These are phyloP conservation scores for Candida caryicola DNA, from an alignment of 805 yeast genomes.

Conservation along the genomic window DNA sequence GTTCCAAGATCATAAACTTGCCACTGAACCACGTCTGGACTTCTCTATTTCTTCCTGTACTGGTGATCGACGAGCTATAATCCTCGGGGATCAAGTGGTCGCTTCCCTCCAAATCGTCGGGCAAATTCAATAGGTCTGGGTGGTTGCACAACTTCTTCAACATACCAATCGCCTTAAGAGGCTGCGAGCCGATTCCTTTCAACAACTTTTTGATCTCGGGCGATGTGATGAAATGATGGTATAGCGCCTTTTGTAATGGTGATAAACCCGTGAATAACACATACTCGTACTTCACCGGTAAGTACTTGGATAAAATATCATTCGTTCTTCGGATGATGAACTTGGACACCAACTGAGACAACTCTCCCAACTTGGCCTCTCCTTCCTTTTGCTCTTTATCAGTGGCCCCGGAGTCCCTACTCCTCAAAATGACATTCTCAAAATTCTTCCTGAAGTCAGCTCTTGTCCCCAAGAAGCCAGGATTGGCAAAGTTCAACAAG, in stretches of 20 bases:
- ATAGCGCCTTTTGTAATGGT: slow-evolving; percentile 70
- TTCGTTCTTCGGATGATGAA: slow-evolving; percentile 94
- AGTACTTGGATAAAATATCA: slow-evolving; percentile 87
- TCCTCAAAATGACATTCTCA: slow-evolving; percentile 74
- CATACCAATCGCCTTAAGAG: slow-evolving; percentile 84
- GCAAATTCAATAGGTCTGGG: slow-evolving; percentile 78
- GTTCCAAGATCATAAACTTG: slow-evolving; percentile 77
- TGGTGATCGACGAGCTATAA: slow-evolving; percentile 46
- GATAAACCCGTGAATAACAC: slow-evolving; percentile 88
- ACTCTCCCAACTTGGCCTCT: slow-evolving; percentile 62
- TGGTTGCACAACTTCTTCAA: slow-evolving; percentile 91
- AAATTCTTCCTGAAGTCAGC: slow-evolving; percentile 79
- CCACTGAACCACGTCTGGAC: slow-evolving; percentile 83
- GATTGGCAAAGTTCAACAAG: slow-evolving; percentile 86
- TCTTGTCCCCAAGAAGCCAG: slow-evolving; percentile 85
- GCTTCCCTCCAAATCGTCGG: slow-evolving; percentile 74
- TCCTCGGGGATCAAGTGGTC: slow-evolving; percentile 70
- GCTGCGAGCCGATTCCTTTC: slow-evolving; percentile 73
- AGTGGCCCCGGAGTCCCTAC: slow-evolving; percentile 87
- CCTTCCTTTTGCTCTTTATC: slow-evolving; percentile 74
- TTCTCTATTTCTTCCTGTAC: slow-evolving; percentile 44
- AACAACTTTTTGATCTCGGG: slow-evolving; percentile 69
- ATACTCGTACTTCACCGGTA: slow-evolving; percentile 95
- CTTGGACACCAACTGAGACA: slow-evolving; percentile 75
- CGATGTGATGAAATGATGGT: slow-evolving; percentile 71